These are phyloP conservation scores for Thelonectria olida DNA, from an alignment of 2,329 filamentous ascomycete species.

Conservation along the genomic window DNA sequence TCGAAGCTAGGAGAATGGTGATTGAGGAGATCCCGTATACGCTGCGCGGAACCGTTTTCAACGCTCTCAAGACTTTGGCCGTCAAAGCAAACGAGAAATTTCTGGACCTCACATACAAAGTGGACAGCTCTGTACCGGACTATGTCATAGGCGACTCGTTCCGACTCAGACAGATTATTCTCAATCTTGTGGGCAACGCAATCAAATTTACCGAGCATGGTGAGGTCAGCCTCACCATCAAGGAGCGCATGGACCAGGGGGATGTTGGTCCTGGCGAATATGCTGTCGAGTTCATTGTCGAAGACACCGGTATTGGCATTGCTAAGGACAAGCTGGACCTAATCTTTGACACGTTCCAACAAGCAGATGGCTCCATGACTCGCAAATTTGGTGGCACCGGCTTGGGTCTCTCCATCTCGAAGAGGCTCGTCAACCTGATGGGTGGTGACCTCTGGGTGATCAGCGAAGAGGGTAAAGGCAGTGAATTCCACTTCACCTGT, in stretches of 20 bases:
- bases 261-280: conserved; percentile 79
- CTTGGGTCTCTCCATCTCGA: conserved; percentile 92
- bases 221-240: conserved; percentile 94
- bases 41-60: conserved; percentile 93
- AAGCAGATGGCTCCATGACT: conserved; percentile 96
- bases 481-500: conserved; percentile 96
- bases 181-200: conserved; percentile 96
- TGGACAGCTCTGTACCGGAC: conserved; percentile 92
- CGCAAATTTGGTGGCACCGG: conserved; percentile 96
- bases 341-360: conserved; percentile 99
- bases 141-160: conserved; percentile 97
- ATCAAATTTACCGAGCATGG: conserved; percentile 99
- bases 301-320: conserved; percentile 96
- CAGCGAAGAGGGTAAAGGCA: conserved; percentile 89
- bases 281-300: conserved; percentile 93
- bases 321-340: conserved; percentile 93
- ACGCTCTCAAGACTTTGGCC: conserved; percentile 94
- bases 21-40: conserved; percentile 99
- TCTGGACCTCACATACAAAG: conserved; percentile 90
- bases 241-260: conserved; percentile 69
- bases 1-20: conserved; percentile 97
- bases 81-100: conserved; percentile 97
- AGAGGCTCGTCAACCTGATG: conserved; percentile 94
- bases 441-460: conserved; percentile 96
- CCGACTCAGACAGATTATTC: conserved; percentile 93